phyloP scores from a whole-genome alignment of 139 green algal species.

The Chlamydomonas asymmetrica region DNA sequence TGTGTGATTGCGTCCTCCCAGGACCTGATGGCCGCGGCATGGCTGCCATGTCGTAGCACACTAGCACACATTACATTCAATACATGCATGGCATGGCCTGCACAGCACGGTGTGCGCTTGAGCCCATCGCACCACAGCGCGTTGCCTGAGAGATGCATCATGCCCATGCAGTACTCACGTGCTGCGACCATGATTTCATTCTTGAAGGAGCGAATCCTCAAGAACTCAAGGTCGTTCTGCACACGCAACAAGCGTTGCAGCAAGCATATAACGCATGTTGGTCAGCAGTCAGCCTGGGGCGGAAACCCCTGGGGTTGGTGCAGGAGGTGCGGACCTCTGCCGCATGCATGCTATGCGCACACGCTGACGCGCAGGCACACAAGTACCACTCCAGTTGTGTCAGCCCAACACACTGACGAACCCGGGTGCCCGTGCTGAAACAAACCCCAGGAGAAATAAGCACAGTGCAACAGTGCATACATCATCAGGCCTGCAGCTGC shows the following conservation, averaged over 20 bases:
- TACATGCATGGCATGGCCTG: too few relatives aligned
- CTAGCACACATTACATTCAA: too few relatives aligned
- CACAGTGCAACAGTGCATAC: too few relatives aligned
- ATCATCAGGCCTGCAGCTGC: too few relatives aligned
- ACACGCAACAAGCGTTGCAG: too few relatives aligned
- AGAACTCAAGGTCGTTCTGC: conserved; percentile 83
- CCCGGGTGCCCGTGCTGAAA: too few relatives aligned
- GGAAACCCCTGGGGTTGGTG: too few relatives aligned
- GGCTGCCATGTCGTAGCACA: too few relatives aligned
- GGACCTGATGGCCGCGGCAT: too few relatives aligned
- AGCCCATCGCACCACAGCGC: not conserved
- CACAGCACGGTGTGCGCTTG: not conserved
- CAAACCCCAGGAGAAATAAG: too few relatives aligned
- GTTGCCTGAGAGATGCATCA: not conserved
- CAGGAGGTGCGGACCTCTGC: not conserved
- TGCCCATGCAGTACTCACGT: conserved; percentile 27
- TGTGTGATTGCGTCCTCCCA: too few relatives aligned
- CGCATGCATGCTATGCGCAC: not conserved
- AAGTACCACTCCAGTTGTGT: not conserved
- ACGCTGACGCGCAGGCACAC: not conserved
- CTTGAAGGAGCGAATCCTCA: conserved; percentile 69
- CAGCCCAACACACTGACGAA: not conserved
- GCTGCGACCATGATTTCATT: conserved; percentile 82
- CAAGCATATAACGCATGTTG: not conserved
- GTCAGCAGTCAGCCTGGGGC: too few relatives aligned